Conservation (phyloP, 495 filamentous ascomycete species). For the Penicillium coffeae region DNA sequence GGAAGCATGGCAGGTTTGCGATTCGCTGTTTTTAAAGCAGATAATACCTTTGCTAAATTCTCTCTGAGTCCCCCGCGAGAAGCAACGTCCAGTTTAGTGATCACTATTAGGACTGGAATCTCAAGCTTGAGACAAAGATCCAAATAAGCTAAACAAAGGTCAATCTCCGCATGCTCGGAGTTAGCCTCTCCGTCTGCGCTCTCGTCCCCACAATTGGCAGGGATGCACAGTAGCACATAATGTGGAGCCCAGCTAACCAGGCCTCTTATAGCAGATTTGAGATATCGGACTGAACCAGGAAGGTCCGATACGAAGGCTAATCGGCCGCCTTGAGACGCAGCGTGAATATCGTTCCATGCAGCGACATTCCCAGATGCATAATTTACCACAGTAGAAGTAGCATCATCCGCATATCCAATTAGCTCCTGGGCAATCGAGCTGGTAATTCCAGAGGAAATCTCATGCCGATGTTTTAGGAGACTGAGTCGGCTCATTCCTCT, state of each 20-base stretch:
- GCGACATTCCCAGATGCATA: slow-evolving; percentile 82
- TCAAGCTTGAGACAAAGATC: slow-evolving; percentile 77
- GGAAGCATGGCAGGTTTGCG: slow-evolving; percentile 67
- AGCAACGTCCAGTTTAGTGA: slow-evolving; percentile 89
- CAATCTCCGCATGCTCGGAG: slow-evolving; percentile 52
- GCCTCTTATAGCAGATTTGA: slow-evolving; percentile 80
- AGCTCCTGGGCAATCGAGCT: slow-evolving; percentile 92
- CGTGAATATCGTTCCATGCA: slow-evolving; percentile 92
- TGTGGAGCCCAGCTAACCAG: slow-evolving; percentile 96
- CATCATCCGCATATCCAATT: slow-evolving; percentile 63
- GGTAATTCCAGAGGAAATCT: slow-evolving; percentile 85
- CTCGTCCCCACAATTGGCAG: slow-evolving; percentile 67
- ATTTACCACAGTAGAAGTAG: slow-evolving; percentile 60
- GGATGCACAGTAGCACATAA: slow-evolving; percentile 84
- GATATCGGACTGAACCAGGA: slow-evolving; percentile 81
- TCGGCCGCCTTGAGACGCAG: slow-evolving; percentile 64
- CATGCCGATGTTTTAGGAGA: slow-evolving; percentile 89
- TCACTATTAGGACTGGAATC: slow-evolving; percentile 70
- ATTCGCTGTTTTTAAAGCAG: slow-evolving; percentile 68
- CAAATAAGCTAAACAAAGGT: slow-evolving; percentile 76
- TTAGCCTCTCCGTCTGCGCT: slow-evolving; percentile 46
- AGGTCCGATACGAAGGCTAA: slow-evolving; percentile 87
- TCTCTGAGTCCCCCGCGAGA: slow-evolving; percentile 62
- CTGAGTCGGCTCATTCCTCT: slow-evolving; percentile 82
- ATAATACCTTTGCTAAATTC: slow-evolving; percentile 70